Base-by-base conservation (phyloP, 306 rosid species). In the Prunus persica region DNA sequence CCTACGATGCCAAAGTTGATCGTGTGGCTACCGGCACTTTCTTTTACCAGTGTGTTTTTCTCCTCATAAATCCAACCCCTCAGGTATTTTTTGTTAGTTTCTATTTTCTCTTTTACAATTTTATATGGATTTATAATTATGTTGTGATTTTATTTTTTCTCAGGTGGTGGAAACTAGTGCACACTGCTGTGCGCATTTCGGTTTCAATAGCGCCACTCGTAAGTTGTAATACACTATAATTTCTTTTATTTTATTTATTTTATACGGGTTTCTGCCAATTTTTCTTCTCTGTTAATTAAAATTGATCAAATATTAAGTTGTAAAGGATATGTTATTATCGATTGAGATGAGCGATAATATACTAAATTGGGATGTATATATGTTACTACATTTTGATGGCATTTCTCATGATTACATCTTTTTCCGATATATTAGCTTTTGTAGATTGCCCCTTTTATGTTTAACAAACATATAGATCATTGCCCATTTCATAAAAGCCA, bases 21-120 rank as follows among this genome's bases (percentile, higher is more conserved):
- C 74, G 89, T 32, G 89, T 90, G 38, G 85, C 93, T 19, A 56
- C 86, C 1, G 97, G 98, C 22, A 86, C 88, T 18, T 86, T 88
- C 87, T 88, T 84, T 69, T 88, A 82, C 51, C 96, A 91, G 85
- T 89, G 98, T 71, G 91, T 90, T 15, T 94, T 82, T 73, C 94
- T 94, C 80, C 93, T 87, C 34, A 28, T 94, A 74, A 87, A 83
- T 60, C 93, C 98, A 11, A 79, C 93, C 2, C 20, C 86, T 49
- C 64, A 86, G 96, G 97, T 87, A 19, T 15, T 54, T 54, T 63
- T 14, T 5, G 47, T 5, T 38, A 12, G 1, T 28, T 52, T 8
- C 54, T 10, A 3, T 27, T 69, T 14, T 22, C 47, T 2, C 49
- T 5, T 8, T 19, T 32, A 22, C 14, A 2, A 13, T 1, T 47